phyloP scores from a whole-genome alignment of 495 filamentous ascomycete species.

The Tuber calosporum region DNA sequence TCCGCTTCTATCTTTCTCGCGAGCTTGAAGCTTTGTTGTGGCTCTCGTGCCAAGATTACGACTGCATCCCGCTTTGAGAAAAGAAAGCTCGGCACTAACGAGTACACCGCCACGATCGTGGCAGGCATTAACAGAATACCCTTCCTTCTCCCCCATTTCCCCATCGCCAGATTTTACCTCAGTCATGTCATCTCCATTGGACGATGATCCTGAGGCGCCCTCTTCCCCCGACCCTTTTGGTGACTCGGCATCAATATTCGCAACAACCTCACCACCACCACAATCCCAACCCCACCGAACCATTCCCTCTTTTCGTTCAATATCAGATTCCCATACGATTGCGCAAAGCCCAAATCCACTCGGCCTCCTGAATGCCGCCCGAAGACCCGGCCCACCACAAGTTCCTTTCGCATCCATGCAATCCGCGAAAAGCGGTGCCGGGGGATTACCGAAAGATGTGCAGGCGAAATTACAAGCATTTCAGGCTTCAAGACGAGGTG shows the following conservation, averaged over 20 bases:
- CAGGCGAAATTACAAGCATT: conserved; percentile 75
- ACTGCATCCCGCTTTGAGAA: not conserved
- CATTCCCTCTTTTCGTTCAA: conserved; percentile 51
- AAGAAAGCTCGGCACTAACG: conserved; percentile 16
- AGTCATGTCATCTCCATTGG: conserved; percentile 25
- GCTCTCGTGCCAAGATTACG: not conserved
- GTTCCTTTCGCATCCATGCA: conserved; percentile 52
- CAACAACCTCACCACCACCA: conserved; percentile 11
- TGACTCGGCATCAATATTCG: conserved; percentile 14
- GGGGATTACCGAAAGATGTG: conserved; percentile 64
- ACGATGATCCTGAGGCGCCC: conserved; percentile 28
- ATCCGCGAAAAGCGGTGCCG: conserved; percentile 42
- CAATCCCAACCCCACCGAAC: conserved; percentile 15
- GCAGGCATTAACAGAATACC: conserved; percentile 25
- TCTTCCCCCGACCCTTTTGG: conserved; percentile 29
- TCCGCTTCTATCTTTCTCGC: not conserved
- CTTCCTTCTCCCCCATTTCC: conserved; percentile 24
- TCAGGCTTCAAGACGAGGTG: conserved; percentile 56
- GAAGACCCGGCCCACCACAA: conserved; percentile 51
- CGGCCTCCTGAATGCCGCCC: conserved; percentile 72
- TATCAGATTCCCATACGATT: conserved; percentile 51
- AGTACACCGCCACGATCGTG: conserved; percentile 24
- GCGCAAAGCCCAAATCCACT: conserved; percentile 70
- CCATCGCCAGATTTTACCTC: conserved; percentile 15
- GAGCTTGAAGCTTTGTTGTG: not conserved